These are phyloP conservation scores for Colletotrichum camelliae DNA, from an alignment of 2,329 filamentous ascomycete genomes.

Conservation along the genomic window DNA sequence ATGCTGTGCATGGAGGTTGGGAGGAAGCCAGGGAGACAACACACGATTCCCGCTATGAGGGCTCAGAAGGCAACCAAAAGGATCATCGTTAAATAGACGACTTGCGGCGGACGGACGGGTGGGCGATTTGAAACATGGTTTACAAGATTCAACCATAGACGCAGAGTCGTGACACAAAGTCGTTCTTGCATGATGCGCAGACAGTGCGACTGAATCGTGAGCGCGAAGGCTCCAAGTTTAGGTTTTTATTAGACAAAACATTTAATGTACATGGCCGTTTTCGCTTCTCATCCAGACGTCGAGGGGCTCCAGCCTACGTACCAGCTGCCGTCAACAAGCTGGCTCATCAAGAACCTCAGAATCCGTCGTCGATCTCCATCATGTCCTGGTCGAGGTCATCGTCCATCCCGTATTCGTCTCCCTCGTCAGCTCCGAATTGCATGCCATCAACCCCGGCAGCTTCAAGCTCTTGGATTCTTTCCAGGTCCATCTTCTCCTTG, in stretches of 20 bases:
- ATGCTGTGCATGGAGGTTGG: slow-evolving; percentile 91
- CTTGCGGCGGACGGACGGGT: background rate
- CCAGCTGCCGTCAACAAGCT: background rate
- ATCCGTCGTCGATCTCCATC: slow-evolving; percentile 53
- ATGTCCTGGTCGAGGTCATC: slow-evolving; percentile 59
- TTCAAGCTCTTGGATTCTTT: slow-evolving; percentile 68
- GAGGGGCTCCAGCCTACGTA: background rate
- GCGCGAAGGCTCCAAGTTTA: background rate
- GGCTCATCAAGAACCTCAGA: slow-evolving; percentile 8
- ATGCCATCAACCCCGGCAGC: slow-evolving; percentile 35
- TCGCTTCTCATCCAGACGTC: background rate
- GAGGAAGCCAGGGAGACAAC: slow-evolving; percentile 69
- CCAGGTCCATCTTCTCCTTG: slow-evolving; percentile 76
- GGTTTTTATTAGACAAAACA: background rate
- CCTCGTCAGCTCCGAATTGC: slow-evolving; percentile 26
- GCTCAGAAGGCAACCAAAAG: slow-evolving; percentile 58
- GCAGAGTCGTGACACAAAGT: background rate
- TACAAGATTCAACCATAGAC: background rate
- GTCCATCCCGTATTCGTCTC: slow-evolving; percentile 56
- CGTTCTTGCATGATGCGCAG: background rate
- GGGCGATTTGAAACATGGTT: background rate
- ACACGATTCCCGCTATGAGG: slow-evolving; percentile 62
- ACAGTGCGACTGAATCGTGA: background rate
- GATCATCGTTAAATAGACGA: background rate
- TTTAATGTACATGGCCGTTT: background rate